Base-by-base conservation (phyloP, 2,329 filamentous ascomycete species). In the Fusarium torreyae region DNA sequence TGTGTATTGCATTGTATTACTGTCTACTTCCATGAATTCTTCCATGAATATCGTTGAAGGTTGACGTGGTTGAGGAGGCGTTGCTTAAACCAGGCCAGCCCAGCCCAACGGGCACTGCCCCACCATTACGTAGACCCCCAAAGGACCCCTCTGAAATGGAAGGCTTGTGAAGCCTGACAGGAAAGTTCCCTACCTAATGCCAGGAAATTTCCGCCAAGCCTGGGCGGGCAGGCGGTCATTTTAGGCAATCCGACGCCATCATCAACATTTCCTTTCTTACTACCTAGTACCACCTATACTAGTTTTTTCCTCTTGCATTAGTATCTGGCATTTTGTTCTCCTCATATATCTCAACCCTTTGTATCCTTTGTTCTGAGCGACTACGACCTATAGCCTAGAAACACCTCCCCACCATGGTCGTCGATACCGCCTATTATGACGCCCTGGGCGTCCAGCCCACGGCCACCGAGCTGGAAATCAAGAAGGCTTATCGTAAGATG, bases 401-500 rank as follows among this genome's bases (percentile, higher is more conserved):
- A 59, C 51, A 62, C 39, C 53, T n/a, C 56, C 56, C 70, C 77
- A 84, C 76, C 77, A 97, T 97, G 94, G 94, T 96, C 75, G 92
- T 92, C 75, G 94, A 97, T 81, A 97, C 93, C 61, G 84, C 89
- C 74, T 97, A 97, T 82, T 97, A 97, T 82, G 94, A 97, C 81
- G 89, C 89, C 74, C 86, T 98, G 39, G 93, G 92, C 77, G 94
- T 98, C 76, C 85, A 91, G 82, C 91, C 94, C 71, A 93, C 91
- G 57, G 95, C 94, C 31, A 92, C 93, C 39, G 93, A 95, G 79
- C 88, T 97, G 51, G 94, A 98, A 79, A 98, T 98, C 82, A 98
- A 98, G 82, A 97, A 97, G 84, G 94, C 94, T 28, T 98, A 98
- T 82, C 90, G 94, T 78, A 98, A 95, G 83, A 88, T 96, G 73